Base-by-base conservation (phyloP, 352 stramenopile genomes). In the Peronospora tabacina region DNA sequence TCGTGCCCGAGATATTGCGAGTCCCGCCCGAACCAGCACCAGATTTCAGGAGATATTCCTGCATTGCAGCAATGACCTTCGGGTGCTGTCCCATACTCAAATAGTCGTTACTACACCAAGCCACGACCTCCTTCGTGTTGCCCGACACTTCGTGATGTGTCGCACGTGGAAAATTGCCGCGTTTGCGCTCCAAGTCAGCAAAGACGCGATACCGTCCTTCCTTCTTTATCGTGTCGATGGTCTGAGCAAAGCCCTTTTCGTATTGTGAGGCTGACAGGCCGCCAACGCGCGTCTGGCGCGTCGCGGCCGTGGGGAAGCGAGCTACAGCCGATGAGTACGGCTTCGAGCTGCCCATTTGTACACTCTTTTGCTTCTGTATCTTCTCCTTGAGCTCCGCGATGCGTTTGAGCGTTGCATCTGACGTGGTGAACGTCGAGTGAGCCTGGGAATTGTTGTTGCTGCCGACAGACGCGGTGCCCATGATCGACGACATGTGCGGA, bases 21-120 rank as follows among this genome's bases (percentile, higher is more conserved):
- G 85, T 95, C 44, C 85, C 85, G 43, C 86, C 85, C 7, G 82
- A 82, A 20, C 86, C 86, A 15, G 76, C 82, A 15, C 86, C 86
- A 0, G 74, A 85, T 69, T 91, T 84, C 42, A 85, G 60, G 3
- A 94, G 52, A 42, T 80, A 91, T 39, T 87, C 68, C 33, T 92
- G 71, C 83, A 95, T 94, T 7, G 86, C 73, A 0, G 50, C 63
- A 34, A 95, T 70, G 12, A 96, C 86, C 52, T 85, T 87, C 2
- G 85, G 85, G 63, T 96, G 67, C 57, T 96, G 85, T 8, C 86
- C 85, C 86, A 96, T 95, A 52, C 77, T 84, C 39, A 96, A 41
- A 56, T 96, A 96, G 63, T 96, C 85, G 52, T 96, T 96, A 13
- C 63, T 83, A 75, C 86, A 96, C 85, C 85, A 96, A 15, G 78